phyloP scores from a whole-genome alignment of 129 eudicot species.

The Centella asiatica region DNA sequence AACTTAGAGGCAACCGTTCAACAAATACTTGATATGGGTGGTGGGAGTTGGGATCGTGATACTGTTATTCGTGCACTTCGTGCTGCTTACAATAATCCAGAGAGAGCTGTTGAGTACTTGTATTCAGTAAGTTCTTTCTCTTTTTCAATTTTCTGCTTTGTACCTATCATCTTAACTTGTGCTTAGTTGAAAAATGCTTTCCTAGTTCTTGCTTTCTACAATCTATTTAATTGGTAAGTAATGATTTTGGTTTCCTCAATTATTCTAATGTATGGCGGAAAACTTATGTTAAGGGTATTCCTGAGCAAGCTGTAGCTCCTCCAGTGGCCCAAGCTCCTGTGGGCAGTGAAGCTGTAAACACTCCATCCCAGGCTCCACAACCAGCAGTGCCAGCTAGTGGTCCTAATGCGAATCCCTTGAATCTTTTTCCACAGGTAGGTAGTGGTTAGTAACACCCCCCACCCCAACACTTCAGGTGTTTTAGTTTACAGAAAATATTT shows the following conservation, averaged over 20 bases:
- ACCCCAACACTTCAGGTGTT: background rate
- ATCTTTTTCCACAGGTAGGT: constrained; percentile 70
- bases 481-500: background rate
- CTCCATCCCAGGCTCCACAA: constrained; percentile 33
- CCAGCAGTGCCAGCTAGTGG: constrained; percentile 47
- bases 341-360: constrained; percentile 30
- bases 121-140: constrained; percentile 35
- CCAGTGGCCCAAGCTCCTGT: constrained; percentile 32
- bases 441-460: background rate
- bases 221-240: no score
- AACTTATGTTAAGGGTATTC: constrained; percentile 42
- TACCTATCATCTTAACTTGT: background rate
- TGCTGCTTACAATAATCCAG: constrained; percentile 64
- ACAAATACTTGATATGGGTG: constrained; percentile 68
- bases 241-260: background rate
- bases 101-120: constrained; percentile 64
- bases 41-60: constrained; percentile 69
- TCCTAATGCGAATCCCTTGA: constrained; percentile 62
- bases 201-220: no score
- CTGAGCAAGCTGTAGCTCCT: constrained; percentile 53
- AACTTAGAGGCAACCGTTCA: constrained; percentile 43
- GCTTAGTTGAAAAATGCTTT: background rate
- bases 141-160: background rate
- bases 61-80: constrained; percentile 68
- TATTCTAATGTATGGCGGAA: background rate